Evolutionary conservation across 169 alveolate species (phyloP), one percentile per base, ranked within the genome.

Genomic region (Babesia caballi): DNA sequence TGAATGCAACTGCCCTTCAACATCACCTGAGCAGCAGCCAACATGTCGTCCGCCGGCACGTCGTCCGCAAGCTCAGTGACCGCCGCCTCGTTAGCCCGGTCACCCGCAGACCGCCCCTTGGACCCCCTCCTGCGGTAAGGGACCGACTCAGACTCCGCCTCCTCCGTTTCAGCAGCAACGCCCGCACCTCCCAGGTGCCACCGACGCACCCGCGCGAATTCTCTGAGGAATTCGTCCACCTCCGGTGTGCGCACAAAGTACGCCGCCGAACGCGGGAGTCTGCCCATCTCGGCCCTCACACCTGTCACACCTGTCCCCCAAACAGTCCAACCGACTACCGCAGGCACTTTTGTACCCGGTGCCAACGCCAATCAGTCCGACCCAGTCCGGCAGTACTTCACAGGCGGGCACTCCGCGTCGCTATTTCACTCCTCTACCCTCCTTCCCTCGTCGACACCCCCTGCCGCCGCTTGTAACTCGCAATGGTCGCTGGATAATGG

Each of bases 191-290:
- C n/a, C 33, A 73, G 30, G n/a, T 59, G 27, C 54, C 59, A 32
- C 49, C 42, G 12, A 25, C 82, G 57, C 15, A 67, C 66, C 27
- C 81, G 50, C 4, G 42, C 15, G 59, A 54, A 78, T 58, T 78
- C 82, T 11, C 40, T 32, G 44, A 78, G 69, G 59, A 78, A 78
- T n/a, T 78, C 86, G 17, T 49, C 76, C 36, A 68, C 82, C 67
- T 58, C 86, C 5, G 69, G 41, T 7, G 86, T 78, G 30, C 69
- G 67, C 38, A 25, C 5, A 49, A 78, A 67, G 53, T 78, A 78
- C 8, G 63, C 82, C 11, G 86, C 86, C 2, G 86, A 78, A 23
- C n/a, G n/a, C n/a, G n/a, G n/a, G n/a, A n/a, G n/a, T 6, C 41
- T 25, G 17, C 61, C 59, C 84, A 73, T n/a, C n/a, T n/a, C n/a